Base-by-base conservation (phyloP, 2,329 filamentous ascomycete genomes). In the Neobulgaria alba region DNA sequence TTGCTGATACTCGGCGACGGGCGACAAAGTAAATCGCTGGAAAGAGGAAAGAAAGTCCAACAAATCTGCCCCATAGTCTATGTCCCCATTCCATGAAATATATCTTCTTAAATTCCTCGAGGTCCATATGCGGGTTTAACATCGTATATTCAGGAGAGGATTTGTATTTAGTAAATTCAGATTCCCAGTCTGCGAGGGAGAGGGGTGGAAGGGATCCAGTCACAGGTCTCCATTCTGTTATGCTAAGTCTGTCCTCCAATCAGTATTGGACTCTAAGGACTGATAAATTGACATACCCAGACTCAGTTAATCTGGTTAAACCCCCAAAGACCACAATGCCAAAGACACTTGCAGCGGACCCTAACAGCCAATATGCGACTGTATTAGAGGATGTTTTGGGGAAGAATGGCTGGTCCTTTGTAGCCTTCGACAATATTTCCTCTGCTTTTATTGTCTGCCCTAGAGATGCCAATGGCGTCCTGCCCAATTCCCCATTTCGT, bases 1-100 rank as follows among this genome's bases (percentile, higher is more conserved):
- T 77, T 38, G 71, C 71, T 17, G 85, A 84, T 33, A 96, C 89
- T 47, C 78, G 77, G 50, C 83, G 78, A 32, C 83, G 79, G 15
- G 82, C 80, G 57, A 95, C 75, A 59, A 96, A 93, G 70, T 95
- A 96, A 41, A 82, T 64, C 5, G 90, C 85, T 1, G 92, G 92
- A 1, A 95, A 59, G 35, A 95, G 79, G 63, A 96, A 95, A 37
- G 86, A 83, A 48, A 96, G 64, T 44, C 92, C 92, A 43, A 98
- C 85, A 54, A 94, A 72, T 50, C 92, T 82, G 33, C 92, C 92
- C 89, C 92, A 96, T 41, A 95, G 73, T 20, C 92, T 79, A 64
- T 98, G 92, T 32, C 82, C 79, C 92, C 92, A 98, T 70, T 98
- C 92, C 92, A 96, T 96, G 63, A 84, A 98, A 73, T 96, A 98